These are phyloP conservation scores for Phaffia rhodozyma DNA, from an alignment of 1,284 basidiomycete species.

Conservation along the genomic window DNA sequence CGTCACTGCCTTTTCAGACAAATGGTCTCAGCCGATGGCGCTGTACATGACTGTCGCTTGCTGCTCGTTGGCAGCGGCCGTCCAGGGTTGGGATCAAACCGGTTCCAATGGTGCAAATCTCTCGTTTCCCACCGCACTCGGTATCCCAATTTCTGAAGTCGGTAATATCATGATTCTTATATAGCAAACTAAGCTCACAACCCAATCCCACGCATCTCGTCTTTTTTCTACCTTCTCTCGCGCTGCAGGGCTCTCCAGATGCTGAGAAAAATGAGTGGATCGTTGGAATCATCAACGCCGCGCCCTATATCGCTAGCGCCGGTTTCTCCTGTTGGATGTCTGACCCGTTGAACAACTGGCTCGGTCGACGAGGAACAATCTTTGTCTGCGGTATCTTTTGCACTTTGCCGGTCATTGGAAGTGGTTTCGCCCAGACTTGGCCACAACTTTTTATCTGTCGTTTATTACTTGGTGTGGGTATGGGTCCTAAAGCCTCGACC, in stretches of 20 bases:
- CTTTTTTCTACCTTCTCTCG: constrained; percentile 19
- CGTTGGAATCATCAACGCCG: constrained; percentile 42
- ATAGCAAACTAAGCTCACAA: neutral
- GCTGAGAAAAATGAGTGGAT: constrained; percentile 49
- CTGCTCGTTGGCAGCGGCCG: constrained; percentile 52
- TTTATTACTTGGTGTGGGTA: constrained; percentile 56
- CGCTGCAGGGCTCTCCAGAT: constrained; percentile 15
- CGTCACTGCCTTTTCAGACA: constrained; percentile 3
- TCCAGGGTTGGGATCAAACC: constrained; percentile 47
- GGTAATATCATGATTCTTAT: neutral
- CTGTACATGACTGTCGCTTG: constrained; percentile 49
- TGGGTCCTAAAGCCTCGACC: constrained; percentile 36
- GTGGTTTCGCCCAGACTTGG: constrained; percentile 57
- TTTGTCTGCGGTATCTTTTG: constrained; percentile 54
- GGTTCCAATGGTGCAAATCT: constrained; percentile 46
- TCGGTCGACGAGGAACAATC: constrained; percentile 67
- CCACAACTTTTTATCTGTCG: constrained; percentile 56
- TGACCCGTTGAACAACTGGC: constrained; percentile 53
- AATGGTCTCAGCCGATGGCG: constrained; percentile 48
- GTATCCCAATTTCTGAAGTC: constrained; percentile 36
- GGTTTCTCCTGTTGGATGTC: constrained; percentile 48
- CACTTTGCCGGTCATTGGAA: constrained; percentile 51
- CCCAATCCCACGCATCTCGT: too few relatives aligned
- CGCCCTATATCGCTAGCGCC: constrained; percentile 9
- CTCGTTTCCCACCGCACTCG: constrained; percentile 53